A percentile compares a stretch with the other conserved stretches of the same genome.
These are phyloP conservation scores for Trypanosoma grayi DNA, from an alignment of 208 protist species.

Conservation along the genomic window DNA sequence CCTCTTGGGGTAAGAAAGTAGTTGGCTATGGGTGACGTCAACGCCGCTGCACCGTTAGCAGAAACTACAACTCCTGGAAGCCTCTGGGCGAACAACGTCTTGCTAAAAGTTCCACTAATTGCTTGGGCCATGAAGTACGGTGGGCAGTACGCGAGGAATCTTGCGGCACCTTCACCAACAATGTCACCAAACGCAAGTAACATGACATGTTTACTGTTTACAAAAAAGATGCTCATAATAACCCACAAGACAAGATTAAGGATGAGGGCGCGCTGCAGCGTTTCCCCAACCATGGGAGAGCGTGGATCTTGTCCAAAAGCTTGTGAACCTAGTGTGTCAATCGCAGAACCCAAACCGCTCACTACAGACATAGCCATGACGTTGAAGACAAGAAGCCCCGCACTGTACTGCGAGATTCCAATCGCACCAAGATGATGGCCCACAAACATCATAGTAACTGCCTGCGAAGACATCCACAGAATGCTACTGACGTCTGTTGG, in stretches of 20 bases:
- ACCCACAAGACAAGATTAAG: slow-evolving; percentile 40
- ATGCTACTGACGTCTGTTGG: slow-evolving; percentile 55
- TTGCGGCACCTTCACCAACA: slow-evolving; percentile 35
- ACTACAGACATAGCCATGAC: slow-evolving; percentile 59
- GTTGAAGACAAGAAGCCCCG: slow-evolving; percentile 68
- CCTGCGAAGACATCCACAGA: slow-evolving; percentile 68
- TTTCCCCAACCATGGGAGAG: slow-evolving; percentile 59
- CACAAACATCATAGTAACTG: slow-evolving; percentile 56
- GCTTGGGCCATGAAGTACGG: slow-evolving; percentile 59
- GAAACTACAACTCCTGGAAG: slow-evolving; percentile 41
- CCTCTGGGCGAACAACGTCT: slow-evolving; percentile 66
- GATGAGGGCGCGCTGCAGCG: slow-evolving; percentile 53
- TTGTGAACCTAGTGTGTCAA: slow-evolving; percentile 76
- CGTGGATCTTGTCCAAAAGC: slow-evolving; percentile 51
- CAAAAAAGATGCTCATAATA: slow-evolving; percentile 54
- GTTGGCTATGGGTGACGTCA: slow-evolving; percentile 46
- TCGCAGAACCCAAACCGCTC: slow-evolving; percentile 54
- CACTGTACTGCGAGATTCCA: slow-evolving; percentile 55
- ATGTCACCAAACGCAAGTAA: slow-evolving; percentile 38
- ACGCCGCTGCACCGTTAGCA: slow-evolving; percentile 47
- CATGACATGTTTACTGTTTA: slow-evolving; percentile 36
- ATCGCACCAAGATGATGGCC: slow-evolving; percentile 32
- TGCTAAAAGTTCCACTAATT: slow-evolving; percentile 54
- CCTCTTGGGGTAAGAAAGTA: slow-evolving; percentile 60
- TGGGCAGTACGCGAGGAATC: slow-evolving; percentile 51